These are phyloP conservation scores for Danielia reshetovae DNA, from an alignment of 805 yeast genomes.

Conservation along the genomic window DNA sequence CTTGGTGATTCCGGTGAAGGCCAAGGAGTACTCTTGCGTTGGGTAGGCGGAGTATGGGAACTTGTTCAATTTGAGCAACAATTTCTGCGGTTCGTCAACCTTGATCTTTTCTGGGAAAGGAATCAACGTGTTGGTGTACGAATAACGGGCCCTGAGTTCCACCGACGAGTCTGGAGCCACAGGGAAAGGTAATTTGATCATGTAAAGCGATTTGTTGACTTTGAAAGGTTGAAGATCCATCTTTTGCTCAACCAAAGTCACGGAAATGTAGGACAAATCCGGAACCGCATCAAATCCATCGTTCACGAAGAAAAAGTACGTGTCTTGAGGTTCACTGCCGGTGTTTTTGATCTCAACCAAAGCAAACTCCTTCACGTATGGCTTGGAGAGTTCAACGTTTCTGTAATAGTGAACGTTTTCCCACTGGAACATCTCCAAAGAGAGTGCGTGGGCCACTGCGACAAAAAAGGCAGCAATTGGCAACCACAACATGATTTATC, in stretches of 20 bases:
- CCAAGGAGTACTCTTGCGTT: conserved; percentile 45
- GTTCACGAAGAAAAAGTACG: conserved; percentile 54
- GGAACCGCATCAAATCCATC: conserved; percentile 45
- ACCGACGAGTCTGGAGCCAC: conserved; percentile 58
- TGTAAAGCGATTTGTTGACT: conserved; percentile 27
- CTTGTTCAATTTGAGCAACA: conserved; percentile 52
- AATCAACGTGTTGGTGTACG: conserved; percentile 42
- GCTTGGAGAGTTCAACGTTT: conserved; percentile 57
- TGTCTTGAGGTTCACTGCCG: conserved; percentile 47
- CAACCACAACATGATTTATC: conserved; percentile 9
- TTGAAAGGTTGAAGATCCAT: conserved; percentile 23
- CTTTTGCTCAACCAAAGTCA: conserved; percentile 25
- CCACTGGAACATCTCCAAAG: conserved; percentile 32
- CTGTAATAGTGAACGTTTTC: conserved; percentile 56
- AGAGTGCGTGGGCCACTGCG: conserved; percentile 5
- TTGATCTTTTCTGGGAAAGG: conserved; percentile 65
- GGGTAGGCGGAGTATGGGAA: conserved; percentile 59
- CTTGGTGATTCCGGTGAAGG: conserved; percentile 41
- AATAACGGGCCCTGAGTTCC: conserved; percentile 46
- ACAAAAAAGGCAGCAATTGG: conserved; percentile 7
- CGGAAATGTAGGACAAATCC: conserved; percentile 42
- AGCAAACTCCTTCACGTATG: conserved; percentile 62
- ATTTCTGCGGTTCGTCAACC: conserved; percentile 57
- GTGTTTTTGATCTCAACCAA: conserved; percentile 57
- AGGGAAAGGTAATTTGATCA: conserved; percentile 56